Base-by-base conservation (phyloP, 2,329 filamentous ascomycete genomes). In the Aspergillus alliaceus region DNA sequence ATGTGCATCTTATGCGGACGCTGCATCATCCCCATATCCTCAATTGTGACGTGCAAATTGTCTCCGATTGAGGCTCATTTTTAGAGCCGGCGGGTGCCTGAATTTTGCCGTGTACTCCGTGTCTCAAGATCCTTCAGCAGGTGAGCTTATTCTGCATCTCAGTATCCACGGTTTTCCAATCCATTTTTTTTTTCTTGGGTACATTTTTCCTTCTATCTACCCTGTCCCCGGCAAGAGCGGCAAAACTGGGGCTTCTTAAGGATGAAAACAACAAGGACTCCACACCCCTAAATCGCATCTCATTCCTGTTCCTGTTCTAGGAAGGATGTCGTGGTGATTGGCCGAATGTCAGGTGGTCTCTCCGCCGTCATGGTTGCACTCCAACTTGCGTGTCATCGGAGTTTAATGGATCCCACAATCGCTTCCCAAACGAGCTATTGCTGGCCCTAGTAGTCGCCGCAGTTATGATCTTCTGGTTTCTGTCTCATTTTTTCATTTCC, bases 61-160 rank as follows among this genome's bases (percentile, higher is more conserved):
- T 40, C 58, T 62, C 59, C 60, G 54, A 57, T 60, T 61, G 61
- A 63, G 61, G 59, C 61, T 63, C 61, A 63, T 63, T 48, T 34
- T 46, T 40, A 52, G 50, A 37, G 32, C 40, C 44, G 44, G 34
- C 34, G 44, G 44, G 44, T 55, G 44, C 34, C 53, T 55, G 44
- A 44, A 31, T 50, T 35, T 34, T 39, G 53, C 34, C 40, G 32
- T 55, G 32, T 55, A 40, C 34, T 47, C 53, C 11, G 53, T 55
- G 32, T 32, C 46, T 55, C 22, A 32, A 55, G 32, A 37, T 29
- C 46, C 25, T 55, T 31, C 34, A 56, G 29, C 37, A 58, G 59
- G 61, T 63, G 53, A 63, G 61, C 61, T 59, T 59, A 58, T 53
- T 59, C 53, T 44, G 29, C 27, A 20, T 54, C 14, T 27, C 14